Conservation (phyloP, 495 filamentous ascomycete species). For the Terfezia claveryi region DNA sequence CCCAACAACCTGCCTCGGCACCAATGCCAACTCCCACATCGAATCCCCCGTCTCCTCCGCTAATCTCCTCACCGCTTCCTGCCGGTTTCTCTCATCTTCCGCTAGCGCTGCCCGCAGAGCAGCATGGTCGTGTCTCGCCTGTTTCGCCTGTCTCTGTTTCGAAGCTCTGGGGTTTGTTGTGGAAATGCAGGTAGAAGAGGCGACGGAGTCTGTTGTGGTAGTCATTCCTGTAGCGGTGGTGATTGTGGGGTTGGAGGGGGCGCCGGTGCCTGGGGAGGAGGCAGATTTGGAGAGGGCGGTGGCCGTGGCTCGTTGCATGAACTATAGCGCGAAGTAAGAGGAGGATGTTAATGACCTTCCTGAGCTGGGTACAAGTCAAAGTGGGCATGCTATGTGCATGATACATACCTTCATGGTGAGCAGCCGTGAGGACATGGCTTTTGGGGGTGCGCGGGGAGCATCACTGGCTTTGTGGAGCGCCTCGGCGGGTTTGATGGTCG, state of each 20-base stretch:
- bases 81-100: slow-evolving; percentile 51
- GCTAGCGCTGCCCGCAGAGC: slow-evolving; percentile 43
- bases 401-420: slow-evolving; percentile 67
- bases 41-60: slow-evolving; percentile 63
- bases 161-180: not conserved
- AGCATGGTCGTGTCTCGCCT: slow-evolving; percentile 20
- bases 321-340: slow-evolving; percentile 25
- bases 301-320: slow-evolving; percentile 84
- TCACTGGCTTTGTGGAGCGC: slow-evolving; percentile 2
- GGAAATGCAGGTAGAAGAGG: slow-evolving; percentile 13
- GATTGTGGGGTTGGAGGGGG: slow-evolving; percentile 24
- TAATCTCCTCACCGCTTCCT: slow-evolving; percentile 43
- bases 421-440: slow-evolving; percentile 72
- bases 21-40: slow-evolving; percentile 53
- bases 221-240: slow-evolving; percentile 21
- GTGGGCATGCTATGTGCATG: slow-evolving; percentile 5
- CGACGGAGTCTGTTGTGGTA: slow-evolving; percentile 6
- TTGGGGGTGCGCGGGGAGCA: slow-evolving; percentile 26
- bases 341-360: not conserved
- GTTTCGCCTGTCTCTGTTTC: slow-evolving; percentile 7
- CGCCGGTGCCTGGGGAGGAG: slow-evolving; percentile 4
- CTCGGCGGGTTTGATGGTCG: not conserved
- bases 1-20: slow-evolving; percentile 1
- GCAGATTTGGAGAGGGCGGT: slow-evolving; percentile 15
- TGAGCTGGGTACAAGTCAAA: not conserved